Evolutionary conservation across 805 yeast genomes (phyloP).

Genomic region (Cyberlindnera petersonii): DNA sequence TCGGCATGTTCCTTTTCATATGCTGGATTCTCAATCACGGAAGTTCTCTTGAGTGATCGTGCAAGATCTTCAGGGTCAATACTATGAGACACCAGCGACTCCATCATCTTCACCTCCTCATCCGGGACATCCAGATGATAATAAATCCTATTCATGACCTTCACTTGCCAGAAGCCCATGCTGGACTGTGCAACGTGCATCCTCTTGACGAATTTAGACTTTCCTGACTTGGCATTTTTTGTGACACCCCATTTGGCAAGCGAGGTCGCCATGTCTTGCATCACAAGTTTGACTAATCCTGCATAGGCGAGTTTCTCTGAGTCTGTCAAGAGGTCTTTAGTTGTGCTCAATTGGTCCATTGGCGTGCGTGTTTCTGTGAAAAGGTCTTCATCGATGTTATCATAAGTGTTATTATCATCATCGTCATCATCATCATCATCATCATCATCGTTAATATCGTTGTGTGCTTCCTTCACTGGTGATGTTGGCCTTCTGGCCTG

Average conservation of each 20-base stretch:
- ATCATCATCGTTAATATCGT: conserved; percentile 17
- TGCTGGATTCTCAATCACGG: conserved; percentile 49
- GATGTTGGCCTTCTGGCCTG: background rate
- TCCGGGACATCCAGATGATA: conserved; percentile 72
- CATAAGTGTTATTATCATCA: conserved; percentile 26
- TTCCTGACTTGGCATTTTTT: conserved; percentile 42
- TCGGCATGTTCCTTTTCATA: conserved; percentile 19
- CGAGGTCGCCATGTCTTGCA: conserved; percentile 79
- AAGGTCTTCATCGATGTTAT: conserved; percentile 37
- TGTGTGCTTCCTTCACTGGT: background rate
- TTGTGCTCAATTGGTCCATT: conserved; percentile 67
- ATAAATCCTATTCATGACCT: conserved; percentile 65
- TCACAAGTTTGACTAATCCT: conserved; percentile 72
- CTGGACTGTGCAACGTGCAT: conserved; percentile 69
- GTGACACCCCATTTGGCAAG: conserved; percentile 53
- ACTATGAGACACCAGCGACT: conserved; percentile 79
- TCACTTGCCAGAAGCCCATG: conserved; percentile 80
- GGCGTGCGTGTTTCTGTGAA: conserved; percentile 38
- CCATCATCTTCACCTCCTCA: conserved; percentile 87
- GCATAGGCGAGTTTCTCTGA: conserved; percentile 88
- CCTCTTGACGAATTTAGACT: conserved; percentile 48
- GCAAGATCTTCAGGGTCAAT: conserved; percentile 70
- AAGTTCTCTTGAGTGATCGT: conserved; percentile 51
- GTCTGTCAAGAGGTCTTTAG: conserved; percentile 76
- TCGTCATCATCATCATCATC: conserved; percentile 21